Base-by-base conservation (phyloP, 163 green algal species). In the Coccomyxa subellipsoidea region DNA sequence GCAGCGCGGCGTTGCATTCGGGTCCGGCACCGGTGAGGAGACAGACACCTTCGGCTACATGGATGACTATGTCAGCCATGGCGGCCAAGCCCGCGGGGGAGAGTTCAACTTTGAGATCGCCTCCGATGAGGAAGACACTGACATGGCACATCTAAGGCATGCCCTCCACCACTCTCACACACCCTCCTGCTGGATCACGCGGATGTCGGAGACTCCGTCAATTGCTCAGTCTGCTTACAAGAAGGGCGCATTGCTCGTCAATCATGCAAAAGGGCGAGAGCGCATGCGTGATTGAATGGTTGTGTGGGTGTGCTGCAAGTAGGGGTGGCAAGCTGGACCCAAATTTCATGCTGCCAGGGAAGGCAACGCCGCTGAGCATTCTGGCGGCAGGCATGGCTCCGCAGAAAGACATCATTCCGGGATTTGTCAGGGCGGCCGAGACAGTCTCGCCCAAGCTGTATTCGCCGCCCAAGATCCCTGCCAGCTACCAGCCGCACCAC, bases 1-100 rank as follows among this genome's bases (percentile, higher is more conserved):
- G 3, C 36, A 29, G 4, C 84, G 90, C 0, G 91, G 94, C 32
- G 87, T 95, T 9, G 94, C 94, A 0, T 98, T 98, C 89, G 94
- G 93, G 9, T 89, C 86, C 0, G 92, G 93, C 0, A 87, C 89
- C 7, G 53, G 93, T 32, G 93, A 96, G 31, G 94, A 96, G 38
- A 88, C 92, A 71, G 89, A 93, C 76, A 76, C 76, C 0, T 87
- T 88, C 7, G 86, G 85, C 32, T 86, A 80, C 40, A 88, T 94
- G 83, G 82, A 84, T 31, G 80, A 84, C 69, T 87, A 86, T 69
- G 80, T 83, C 23, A 73, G 18, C 66, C 27, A 73, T n/a, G 66
- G 32, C 66, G n/a, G 66, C 29, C 66, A 73, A 8, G 15, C 27
- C 21, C 66, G 47, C 23, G 66, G 25, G 34, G 73, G 40, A 34